Evolutionary conservation across 148 eudicot genomes (phyloP), one percentile per base, ranked within the genome.

Genomic region (Rhododendron henanense): DNA sequence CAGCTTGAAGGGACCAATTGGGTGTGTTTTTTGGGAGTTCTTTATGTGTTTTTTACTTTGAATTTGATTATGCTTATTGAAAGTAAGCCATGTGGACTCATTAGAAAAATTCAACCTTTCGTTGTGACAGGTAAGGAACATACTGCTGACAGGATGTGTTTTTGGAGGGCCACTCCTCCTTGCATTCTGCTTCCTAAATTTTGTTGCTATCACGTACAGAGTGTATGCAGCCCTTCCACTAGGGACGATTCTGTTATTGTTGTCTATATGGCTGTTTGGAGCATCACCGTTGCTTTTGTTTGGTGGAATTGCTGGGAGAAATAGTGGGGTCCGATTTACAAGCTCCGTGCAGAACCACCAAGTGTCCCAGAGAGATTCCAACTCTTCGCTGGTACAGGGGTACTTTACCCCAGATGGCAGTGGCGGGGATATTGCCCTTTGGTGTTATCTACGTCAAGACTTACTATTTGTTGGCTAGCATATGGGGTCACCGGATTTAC

Each of bases 231-330:
- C 89, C 55, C 85, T 89, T 37, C 89, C 91, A 23, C 83, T 87
- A 39, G 86, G 89, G 31, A 83, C 88, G 50, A 89, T 85, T 77
- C 87, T 75, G 85, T 83, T 9, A 85, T 89, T 39, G 59, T 83
- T 39, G 86, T 89, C 79, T 23, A 82, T 87, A 81, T 89, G 87
- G 91, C 79, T 84, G 41, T 83, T 90, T 39, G 87, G 88, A 45
- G 81, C 89, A 23, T 86, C 87, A 13, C 89, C 91, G 6, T 81
- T 90, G 86, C 85, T 90, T 61, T 83, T 90, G 3, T 83, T 90
- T 77, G 91, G 91, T 74, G 91, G 89, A 7, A 83, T 90, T 85
- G 86, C 87, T 9, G 88, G 89, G n/a, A 90, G 86, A 84, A 87
- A 90, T 75, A 87, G 89, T 44, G 81, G 81, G 51, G 47, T 57